phyloP scores from a whole-genome alignment of 768 basidiomycete genomes.

The Mycena pura region DNA sequence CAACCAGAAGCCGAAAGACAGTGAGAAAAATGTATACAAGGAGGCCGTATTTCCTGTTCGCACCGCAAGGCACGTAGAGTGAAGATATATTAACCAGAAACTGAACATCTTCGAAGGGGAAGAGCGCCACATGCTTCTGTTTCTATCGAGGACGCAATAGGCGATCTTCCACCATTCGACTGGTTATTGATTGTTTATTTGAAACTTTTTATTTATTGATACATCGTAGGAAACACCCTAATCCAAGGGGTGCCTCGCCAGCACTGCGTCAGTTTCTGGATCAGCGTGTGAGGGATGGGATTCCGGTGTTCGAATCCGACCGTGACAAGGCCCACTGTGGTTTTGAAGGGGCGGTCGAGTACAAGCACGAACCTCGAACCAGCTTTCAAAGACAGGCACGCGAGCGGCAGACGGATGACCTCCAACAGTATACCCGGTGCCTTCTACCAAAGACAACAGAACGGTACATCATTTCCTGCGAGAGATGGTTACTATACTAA shows the following conservation, averaged over 20 bases:
- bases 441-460: constrained; percentile 59
- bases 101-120: too few relatives aligned
- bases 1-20: constrained; percentile 28
- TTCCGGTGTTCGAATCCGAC: constrained; percentile 48
- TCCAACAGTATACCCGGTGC: constrained; percentile 74
- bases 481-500: neutral
- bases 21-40: too few relatives aligned
- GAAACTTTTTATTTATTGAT: neutral
- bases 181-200: constrained; percentile 54
- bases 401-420: constrained; percentile 47
- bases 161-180: constrained; percentile 75
- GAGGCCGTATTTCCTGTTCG: too few relatives aligned
- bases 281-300: constrained; percentile 27
- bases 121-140: constrained; percentile 63
- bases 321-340: constrained; percentile 44
- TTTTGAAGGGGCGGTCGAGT: constrained; percentile 37
- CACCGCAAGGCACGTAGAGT: too few relatives aligned
- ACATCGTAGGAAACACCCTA: constrained; percentile 44
- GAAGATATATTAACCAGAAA: too few relatives aligned
- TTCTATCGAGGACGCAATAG: constrained; percentile 74
- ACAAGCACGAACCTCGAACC: constrained; percentile 44
- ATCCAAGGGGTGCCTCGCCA: constrained; percentile 20
- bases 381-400: constrained; percentile 58
- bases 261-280: constrained; percentile 23
- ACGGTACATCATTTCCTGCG: constrained; percentile 45